Conservation (phyloP, 768 basidiomycete genomes). For the Suillus placidus region DNA sequence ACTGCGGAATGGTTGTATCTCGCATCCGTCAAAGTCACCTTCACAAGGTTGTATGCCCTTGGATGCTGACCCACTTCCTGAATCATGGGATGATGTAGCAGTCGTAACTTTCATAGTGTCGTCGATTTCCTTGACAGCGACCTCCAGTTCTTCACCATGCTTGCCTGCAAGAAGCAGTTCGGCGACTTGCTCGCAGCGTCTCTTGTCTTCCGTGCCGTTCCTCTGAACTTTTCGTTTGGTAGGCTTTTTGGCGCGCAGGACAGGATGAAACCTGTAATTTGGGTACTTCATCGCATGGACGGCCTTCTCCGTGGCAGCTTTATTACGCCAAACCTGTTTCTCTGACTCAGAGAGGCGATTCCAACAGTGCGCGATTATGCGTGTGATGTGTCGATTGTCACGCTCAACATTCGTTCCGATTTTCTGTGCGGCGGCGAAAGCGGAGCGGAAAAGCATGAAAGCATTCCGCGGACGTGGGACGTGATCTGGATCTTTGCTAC, state of each 20-base stretch:
- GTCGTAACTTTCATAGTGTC: conserved; percentile 8
- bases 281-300: conserved; percentile 53
- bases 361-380: conserved; percentile 59
- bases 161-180: conserved; percentile 54
- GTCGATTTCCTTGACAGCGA: conserved; percentile 43
- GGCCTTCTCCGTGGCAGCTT: conserved; percentile 54
- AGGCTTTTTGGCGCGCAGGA: conserved; percentile 44
- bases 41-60: conserved; percentile 1
- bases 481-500: conserved; percentile 43
- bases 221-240: conserved; percentile 55
- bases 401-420: conserved; percentile 51
- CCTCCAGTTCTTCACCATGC: conserved; percentile 49
- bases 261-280: conserved; percentile 56
- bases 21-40: conserved; percentile 7
- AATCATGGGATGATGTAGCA: conserved; percentile 5
- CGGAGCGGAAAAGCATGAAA: conserved; percentile 63
- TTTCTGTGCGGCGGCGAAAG: conserved; percentile 56
- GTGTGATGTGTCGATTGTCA: conserved; percentile 61
- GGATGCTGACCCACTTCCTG: background rate
- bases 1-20: conserved; percentile 30
- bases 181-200: conserved; percentile 53
- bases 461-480: conserved; percentile 44
- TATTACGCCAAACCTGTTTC: conserved; percentile 52
- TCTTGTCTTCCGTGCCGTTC: conserved; percentile 49
- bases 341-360: conserved; percentile 51